These are phyloP conservation scores for Saccharomyces pastorianus DNA, from an alignment of 1,139 yeast species.

Conservation along the genomic window DNA sequence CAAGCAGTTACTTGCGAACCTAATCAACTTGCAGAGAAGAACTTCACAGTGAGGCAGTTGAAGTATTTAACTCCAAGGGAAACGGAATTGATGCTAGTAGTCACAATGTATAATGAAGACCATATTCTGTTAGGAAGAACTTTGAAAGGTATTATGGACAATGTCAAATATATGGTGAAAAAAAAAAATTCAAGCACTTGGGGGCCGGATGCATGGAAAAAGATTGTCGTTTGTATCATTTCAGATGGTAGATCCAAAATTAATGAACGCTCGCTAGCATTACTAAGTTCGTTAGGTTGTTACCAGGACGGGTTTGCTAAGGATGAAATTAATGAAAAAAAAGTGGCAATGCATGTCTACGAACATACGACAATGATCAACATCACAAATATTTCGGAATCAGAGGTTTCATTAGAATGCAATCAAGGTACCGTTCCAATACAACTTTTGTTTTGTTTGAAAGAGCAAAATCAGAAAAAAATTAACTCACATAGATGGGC, in stretches of 20 bases:
- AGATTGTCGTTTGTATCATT: conserved; percentile 79
- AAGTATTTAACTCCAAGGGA: conserved; percentile 60
- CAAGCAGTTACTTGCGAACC: conserved; percentile 83
- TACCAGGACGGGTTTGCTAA: conserved; percentile 93
- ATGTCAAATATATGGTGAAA: conserved; percentile 73
- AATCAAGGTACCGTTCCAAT: conserved; percentile 62
- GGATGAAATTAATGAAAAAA: conserved; percentile 77
- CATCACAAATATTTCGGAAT: conserved; percentile 57
- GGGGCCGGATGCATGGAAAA: conserved; percentile 91
- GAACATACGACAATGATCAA: conserved; percentile 71
- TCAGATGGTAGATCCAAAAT: conserved; percentile 94
- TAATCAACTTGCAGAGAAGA: conserved; percentile 63
- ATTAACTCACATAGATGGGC: conserved; percentile 97
- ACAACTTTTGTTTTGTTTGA: conserved; percentile 81
- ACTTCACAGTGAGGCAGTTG: conserved; percentile 71
- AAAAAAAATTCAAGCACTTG: conserved; percentile 60
- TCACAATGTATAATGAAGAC: conserved; percentile 92
- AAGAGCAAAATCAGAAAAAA: conserved; percentile 82
- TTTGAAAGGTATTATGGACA: conserved; percentile 86
- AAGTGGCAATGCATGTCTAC: conserved; percentile 84
- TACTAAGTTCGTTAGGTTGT: conserved; percentile 85
- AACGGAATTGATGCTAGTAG: conserved; percentile 80
- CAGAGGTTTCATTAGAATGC: conserved; percentile 48
- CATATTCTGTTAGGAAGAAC: conserved; percentile 84
- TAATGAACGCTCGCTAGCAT: conserved; percentile 71